Evolutionary conservation across 2,329 filamentous ascomycete genomes (phyloP), one percentile per base, ranked within the genome.

Genomic region (Penicillium palitans): DNA sequence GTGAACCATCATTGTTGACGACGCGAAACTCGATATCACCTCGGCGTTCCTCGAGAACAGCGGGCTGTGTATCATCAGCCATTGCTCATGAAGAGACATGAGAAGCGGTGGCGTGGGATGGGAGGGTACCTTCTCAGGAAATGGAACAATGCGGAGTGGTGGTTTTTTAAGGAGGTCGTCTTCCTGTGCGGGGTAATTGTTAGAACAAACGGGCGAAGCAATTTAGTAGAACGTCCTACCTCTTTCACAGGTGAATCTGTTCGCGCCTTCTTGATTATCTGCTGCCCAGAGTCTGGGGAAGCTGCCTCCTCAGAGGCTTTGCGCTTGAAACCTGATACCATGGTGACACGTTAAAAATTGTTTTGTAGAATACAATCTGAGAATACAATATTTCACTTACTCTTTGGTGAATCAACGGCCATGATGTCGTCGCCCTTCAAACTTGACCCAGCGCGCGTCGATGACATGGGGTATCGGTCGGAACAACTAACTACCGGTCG

Each of bases 21-120:
- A 98, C 95, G 48, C 93, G 88, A 75, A 98, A 98, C 74, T 98
- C 92, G 67, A 99, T 98, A 64, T 96, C 91, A 70, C 93, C 92
- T 71, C 88, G 90, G 68, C 92, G 89, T 77, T 99, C 95, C 78
- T 99, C 95, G 64, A 96, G 83, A 5, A 96, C 93, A 9, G 93
- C 93, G 6, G 91, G 90, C 87, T 91, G 63, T 52, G 33, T 12
- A 15, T 52, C 33, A 41, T 40, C 41, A 59, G 61, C 74, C 63
- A 76, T 70, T 64, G 57, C 21, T 27, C 21, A 52, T 29, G 42
- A 35, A 46, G 4, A 29, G 53, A 31, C 58, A 48, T 45, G n/a
- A 47, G 9, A 33, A 6, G 39, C 13, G 39, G 48, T 49, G 40
- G 37, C 37, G 45, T 31, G 46, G 45, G 49, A 37, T 33, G 24